Evolutionary conservation across 129 eudicot species (phyloP), one percentile per base, ranked within the genome.

Genomic region (Mikania micrantha): DNA sequence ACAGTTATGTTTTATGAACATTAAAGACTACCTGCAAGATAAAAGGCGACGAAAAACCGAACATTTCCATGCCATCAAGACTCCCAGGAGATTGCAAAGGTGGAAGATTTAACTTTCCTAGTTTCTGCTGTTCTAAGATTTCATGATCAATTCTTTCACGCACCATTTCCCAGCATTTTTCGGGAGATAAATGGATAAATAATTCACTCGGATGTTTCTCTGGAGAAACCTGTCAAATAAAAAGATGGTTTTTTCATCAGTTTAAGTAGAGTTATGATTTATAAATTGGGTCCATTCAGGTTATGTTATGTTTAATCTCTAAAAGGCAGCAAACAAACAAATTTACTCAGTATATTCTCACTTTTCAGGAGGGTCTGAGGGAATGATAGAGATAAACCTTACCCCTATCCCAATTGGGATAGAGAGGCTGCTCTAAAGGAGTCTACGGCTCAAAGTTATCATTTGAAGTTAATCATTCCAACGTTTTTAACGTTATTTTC

Each of bases 101-200:
- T 29, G 86, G 95, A 75, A 93, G 93, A 48, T 81, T 82, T 70
- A 35, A 56, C 38, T 64, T 81, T 71, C 93, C 95, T 69, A 86
- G 77, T 76, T 86, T 89, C 41, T 85, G 88, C 47, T 77, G 90
- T 80, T 84, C 90, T 7, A 74, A 40, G 25, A 93, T 89, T 72
- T 82, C 96, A 29, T 77, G 84, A 68, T 89, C 89, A 64, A 89
- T 87, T 76, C 99, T 81, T 53, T 93, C 99, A 35, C 91, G 72
- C 36, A 93, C 93, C 92, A 93, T 80, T 71, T 93, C 99, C 99
- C 99, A 93, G 75, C 95, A 86, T 79, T 79, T 86, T 10, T 49
- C 22, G 35, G 95, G 84, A 12, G 99, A 88, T 40, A 79, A 28
- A 56, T 93, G 87, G 48, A 80, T 64, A 70, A 89, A 94, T 15